phyloP scores from a whole-genome alignment of 202 grass and related monocot species.

The Tripidium arundinaceum region DNA sequence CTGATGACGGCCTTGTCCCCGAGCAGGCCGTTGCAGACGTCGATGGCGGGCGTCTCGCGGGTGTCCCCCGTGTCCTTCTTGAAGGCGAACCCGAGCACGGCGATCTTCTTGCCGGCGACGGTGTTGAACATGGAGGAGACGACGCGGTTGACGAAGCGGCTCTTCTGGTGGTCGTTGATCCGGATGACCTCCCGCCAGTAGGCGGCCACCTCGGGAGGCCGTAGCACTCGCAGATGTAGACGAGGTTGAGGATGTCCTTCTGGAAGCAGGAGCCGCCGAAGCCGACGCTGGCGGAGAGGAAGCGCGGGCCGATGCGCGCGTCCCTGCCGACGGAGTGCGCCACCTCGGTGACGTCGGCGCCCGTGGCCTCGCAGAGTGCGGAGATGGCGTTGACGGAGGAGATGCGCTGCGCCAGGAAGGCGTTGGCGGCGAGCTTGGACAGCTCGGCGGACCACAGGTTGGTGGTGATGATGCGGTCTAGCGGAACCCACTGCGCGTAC shows the following conservation, averaged over 20 bases:
- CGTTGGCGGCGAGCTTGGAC: slow-evolving; percentile 77
- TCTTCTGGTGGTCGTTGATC: slow-evolving; percentile 95
- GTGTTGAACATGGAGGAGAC: slow-evolving; percentile 94
- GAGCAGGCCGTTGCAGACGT: slow-evolving; percentile 75
- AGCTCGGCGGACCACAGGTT: slow-evolving; percentile 84
- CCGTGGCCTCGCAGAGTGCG: slow-evolving; percentile 76
- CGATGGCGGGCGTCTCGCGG: slow-evolving; percentile 75
- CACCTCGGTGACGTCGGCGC: slow-evolving; percentile 68
- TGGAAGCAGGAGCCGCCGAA: slow-evolving; percentile 85
- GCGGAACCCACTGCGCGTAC: slow-evolving; percentile 83
- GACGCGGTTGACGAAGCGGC: slow-evolving; percentile 84
- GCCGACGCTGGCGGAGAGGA: slow-evolving; percentile 70
- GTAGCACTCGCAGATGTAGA: slow-evolving; percentile 93
- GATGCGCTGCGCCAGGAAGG: slow-evolving; percentile 82
- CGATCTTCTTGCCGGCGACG: slow-evolving; percentile 73
- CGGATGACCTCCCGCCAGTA: slow-evolving; percentile 96
- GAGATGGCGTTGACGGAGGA: slow-evolving; percentile 86
- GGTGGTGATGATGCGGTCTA: slow-evolving; percentile 78
- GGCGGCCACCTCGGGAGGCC: slow-evolving; percentile 81
- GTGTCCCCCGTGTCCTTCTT: slow-evolving; percentile 93
- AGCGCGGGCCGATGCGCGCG: slow-evolving; percentile 74
- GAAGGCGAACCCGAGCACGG: slow-evolving; percentile 82
- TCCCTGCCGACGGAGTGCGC: slow-evolving; percentile 65
- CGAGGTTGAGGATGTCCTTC: slow-evolving; percentile 88
- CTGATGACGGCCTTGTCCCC: slow-evolving; percentile 67